A percentile compares a stretch with the other conserved stretches of the same genome.
Conservation (phyloP, 192 early-diverging fungal species). For the Umbelopsis isabellina region DNA sequence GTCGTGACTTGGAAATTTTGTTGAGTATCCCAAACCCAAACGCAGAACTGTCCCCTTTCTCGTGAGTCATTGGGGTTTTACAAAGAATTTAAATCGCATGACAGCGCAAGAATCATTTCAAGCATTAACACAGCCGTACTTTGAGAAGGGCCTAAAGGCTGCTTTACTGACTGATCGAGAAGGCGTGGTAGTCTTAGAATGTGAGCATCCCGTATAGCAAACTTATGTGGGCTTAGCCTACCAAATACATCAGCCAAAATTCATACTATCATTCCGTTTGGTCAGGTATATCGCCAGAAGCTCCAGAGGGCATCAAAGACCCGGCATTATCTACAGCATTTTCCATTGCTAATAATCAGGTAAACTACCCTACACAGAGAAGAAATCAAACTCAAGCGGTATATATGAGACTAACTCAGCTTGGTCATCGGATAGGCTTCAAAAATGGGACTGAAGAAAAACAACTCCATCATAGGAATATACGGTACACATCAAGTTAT, state of each 20-base stretch:
- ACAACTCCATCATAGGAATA: conserved; percentile 60
- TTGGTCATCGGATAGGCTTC: conserved; percentile 46
- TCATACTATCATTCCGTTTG: not conserved
- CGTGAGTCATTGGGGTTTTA: not conserved
- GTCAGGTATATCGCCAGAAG: conserved; percentile 35
- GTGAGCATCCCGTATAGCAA: conserved; percentile 29
- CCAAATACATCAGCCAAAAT: too few relatives aligned
- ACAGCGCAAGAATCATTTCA: conserved; percentile 18
- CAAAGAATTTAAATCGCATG: not conserved
- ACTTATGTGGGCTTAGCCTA: too few relatives aligned
- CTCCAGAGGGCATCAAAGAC: conserved; percentile 48
- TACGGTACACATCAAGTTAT: conserved; percentile 61
- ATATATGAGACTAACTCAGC: not conserved
- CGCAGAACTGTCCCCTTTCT: not conserved
- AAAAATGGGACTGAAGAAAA: conserved; percentile 63
- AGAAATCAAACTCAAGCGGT: not conserved
- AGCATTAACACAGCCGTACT: conserved; percentile 20
- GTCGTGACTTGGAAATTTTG: conserved; percentile 7
- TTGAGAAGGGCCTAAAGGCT: conserved; percentile 53
- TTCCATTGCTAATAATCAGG: conserved; percentile 64
- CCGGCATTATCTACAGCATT: conserved; percentile 62
- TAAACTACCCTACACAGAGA: conserved; percentile 18
- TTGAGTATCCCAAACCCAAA: not conserved
- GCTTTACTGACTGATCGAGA: conserved; percentile 63
- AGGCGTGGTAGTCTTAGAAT: conserved; percentile 62